Conservation (phyloP, 768 basidiomycete genomes). For the Podaxis sp. region DNA sequence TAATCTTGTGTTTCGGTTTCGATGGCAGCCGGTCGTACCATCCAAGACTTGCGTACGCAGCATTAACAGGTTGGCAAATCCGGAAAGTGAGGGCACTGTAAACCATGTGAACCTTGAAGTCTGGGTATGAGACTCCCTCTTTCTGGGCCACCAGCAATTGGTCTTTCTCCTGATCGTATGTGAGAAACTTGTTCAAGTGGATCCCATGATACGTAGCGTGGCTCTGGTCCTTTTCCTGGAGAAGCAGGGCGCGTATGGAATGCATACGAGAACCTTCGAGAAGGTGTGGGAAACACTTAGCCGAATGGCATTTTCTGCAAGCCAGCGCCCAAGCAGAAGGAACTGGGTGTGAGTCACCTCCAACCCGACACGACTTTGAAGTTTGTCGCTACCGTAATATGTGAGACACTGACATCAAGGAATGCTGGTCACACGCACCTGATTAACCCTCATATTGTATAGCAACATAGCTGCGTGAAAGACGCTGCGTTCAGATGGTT, state of each 20-base stretch:
- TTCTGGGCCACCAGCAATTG: slow-evolving; percentile 22
- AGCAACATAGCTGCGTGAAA: slow-evolving; percentile 11
- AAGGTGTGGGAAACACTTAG: slow-evolving; percentile 38
- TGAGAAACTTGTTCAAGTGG: slow-evolving; percentile 19
- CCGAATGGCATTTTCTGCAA: slow-evolving; percentile 41
- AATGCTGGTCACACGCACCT: not conserved
- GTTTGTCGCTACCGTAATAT: not conserved
- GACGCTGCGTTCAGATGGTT: not conserved
- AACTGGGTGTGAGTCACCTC: not conserved
- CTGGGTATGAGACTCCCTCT: slow-evolving; percentile 31
- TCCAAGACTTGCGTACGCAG: slow-evolving; percentile 39
- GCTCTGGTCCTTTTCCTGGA: slow-evolving; percentile 22
- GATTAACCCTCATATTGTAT: not conserved
- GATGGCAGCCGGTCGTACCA: slow-evolving; percentile 53
- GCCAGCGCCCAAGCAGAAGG: slow-evolving; percentile 21
- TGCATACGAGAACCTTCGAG: slow-evolving; percentile 33
- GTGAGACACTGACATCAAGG: not conserved
- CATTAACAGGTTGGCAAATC: slow-evolving; percentile 46
- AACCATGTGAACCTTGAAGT: slow-evolving; percentile 34
- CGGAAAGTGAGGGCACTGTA: slow-evolving; percentile 47
- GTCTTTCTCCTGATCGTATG: slow-evolving; percentile 6
- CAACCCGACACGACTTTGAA: not conserved
- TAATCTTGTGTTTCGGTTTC: not conserved
- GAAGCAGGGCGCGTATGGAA: slow-evolving; percentile 35
- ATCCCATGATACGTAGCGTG: slow-evolving; percentile 30